These are phyloP conservation scores for Dioscorea alata DNA, from an alignment of 106 monocot species.

Conservation along the genomic window DNA sequence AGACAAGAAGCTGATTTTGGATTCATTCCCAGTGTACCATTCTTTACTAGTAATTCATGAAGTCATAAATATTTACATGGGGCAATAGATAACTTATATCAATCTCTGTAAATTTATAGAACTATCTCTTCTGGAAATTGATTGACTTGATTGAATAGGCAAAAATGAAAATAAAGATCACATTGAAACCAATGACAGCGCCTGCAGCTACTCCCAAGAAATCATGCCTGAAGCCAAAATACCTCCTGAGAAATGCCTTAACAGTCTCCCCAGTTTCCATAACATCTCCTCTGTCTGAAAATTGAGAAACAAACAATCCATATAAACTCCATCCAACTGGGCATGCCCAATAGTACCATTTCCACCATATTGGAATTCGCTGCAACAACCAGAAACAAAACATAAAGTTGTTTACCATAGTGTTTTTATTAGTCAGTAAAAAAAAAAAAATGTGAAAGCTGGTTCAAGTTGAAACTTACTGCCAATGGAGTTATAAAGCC, in stretches of 20 bases:
- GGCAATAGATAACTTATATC: too few species aligned
- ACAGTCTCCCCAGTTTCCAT: slow-evolving; percentile 18
- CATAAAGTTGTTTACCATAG: too few species aligned
- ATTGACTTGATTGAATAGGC: slow-evolving; percentile 3
- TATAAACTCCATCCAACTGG: slow-evolving; percentile 33
- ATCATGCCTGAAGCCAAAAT: slow-evolving; percentile 25
- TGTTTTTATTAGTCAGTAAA: too few species aligned
- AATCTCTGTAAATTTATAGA: too few species aligned
- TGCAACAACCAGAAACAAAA: not conserved
- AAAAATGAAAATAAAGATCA: slow-evolving; percentile 19
- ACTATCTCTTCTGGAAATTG: slow-evolving; percentile 12
- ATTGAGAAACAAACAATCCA: slow-evolving; percentile 32
- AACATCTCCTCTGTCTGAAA: slow-evolving; percentile 2
- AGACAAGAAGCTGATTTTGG: too few species aligned
- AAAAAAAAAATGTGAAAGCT: too few species aligned
- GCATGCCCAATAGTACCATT: slow-evolving; percentile 37
- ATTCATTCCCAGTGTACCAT: too few species aligned
- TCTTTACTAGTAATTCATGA: too few species aligned
- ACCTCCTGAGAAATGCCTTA: slow-evolving; percentile 17
- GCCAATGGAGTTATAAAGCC: slow-evolving; percentile 31
- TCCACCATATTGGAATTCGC: slow-evolving; percentile 46
- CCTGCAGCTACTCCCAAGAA: slow-evolving; percentile 20
- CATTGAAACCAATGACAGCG: slow-evolving; percentile 9
- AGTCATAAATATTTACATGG: too few species aligned
- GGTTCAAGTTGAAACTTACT: slow-evolving; percentile 4